phyloP scores from a whole-genome alignment of 352 stramenopile genomes.

The Phytophthora melonis region DNA sequence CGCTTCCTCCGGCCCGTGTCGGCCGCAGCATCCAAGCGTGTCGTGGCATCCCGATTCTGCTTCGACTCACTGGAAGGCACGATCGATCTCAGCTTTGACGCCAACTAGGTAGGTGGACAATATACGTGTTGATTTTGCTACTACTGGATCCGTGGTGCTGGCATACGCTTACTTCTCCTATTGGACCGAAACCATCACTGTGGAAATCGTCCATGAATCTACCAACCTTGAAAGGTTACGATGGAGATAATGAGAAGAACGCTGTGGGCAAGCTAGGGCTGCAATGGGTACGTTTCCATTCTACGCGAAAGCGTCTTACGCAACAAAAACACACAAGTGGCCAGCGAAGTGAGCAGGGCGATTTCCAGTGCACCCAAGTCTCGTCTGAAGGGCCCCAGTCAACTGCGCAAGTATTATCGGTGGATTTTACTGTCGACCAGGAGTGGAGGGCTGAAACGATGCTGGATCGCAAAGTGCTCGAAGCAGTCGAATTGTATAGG shows the following conservation, averaged over 20 bases:
- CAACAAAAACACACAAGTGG: background rate
- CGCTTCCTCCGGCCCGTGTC: constrained; percentile 58
- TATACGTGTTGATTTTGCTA: constrained; percentile 4
- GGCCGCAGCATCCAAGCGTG: background rate
- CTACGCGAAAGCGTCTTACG: background rate
- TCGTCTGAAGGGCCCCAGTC: background rate
- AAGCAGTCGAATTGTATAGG: too few relatives aligned
- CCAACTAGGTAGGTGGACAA: constrained; percentile 24
- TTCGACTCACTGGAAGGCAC: constrained; percentile 74
- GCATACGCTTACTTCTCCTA: background rate
- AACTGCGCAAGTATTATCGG: background rate
- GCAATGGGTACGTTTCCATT: background rate
- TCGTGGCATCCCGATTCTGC: constrained; percentile 48
- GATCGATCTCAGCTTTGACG: constrained; percentile 59
- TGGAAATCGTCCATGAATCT: too few relatives aligned
- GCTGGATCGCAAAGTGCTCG: background rate
- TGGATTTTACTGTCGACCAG: background rate
- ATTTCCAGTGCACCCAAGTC: background rate
- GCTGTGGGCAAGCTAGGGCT: background rate
- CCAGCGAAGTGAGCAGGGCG: background rate
- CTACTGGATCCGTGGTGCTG: background rate
- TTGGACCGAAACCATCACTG: background rate
- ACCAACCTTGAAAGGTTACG: too few relatives aligned
- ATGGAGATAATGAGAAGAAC: background rate
- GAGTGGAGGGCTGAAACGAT: background rate